Evolutionary conservation across 805 yeast genomes (phyloP), one percentile per base, ranked within the genome.

Genomic region (Kodamaea hsintzibuensis): DNA sequence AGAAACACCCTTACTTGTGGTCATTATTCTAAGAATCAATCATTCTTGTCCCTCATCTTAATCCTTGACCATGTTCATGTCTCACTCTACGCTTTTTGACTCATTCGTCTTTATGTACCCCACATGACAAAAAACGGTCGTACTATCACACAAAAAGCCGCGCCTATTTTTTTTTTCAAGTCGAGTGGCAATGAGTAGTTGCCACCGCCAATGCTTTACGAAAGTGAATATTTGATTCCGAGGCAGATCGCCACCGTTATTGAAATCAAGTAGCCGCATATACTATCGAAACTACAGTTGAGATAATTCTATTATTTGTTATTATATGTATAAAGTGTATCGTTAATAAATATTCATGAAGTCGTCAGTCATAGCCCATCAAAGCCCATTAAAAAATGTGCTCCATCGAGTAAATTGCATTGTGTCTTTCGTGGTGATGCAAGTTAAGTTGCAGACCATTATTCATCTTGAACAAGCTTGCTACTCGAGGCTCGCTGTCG

Each of bases 391-490:
- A 65, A 50, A 74, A 68, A 7, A 78, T 71, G 54, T 75, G 79
- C 47, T 65, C 73, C 55, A 79, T 58, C 4, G 80, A 71, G 33
- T 76, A 68, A 18, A 67, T 60, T 2, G 80, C 78, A 49, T 66
- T 61, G 48, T 57, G 57, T 52, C 72, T 59, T 47, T 61, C 67
- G 48, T 67, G 52, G 52, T 53, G 35, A 10, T 30, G 35, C 35
- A 30, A 30, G 35, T 30, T 40, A 17, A 19, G n/a, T 19, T 40
- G 44, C 44, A 40, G 40, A 7, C 40, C 39, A 17, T 40, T 37
- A 38, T 37, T 54, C 14, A 55, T 50, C 47, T 37, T 54, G 42
- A 33, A 43, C 48, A 33, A 54, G 42, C 17, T 49, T 38, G 19
- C 46, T 53, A 7, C 45, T 19, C 35, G 42, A 16, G 35, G 38